These are phyloP conservation scores for Lobulomyces angularis DNA, from an alignment of 192 early-diverging fungal genomes.

Conservation along the genomic window DNA sequence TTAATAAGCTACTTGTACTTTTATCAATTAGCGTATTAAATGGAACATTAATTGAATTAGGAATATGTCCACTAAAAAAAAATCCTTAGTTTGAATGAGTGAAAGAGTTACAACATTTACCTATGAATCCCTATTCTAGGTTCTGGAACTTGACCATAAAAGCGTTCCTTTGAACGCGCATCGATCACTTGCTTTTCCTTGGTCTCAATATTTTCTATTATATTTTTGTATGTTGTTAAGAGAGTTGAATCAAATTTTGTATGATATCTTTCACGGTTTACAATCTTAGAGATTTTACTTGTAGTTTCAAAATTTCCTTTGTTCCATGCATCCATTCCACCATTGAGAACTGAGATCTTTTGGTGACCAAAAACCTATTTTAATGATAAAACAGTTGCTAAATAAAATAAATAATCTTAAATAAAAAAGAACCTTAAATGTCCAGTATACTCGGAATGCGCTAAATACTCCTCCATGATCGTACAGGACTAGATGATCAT, in stretches of 20 bases:
- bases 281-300: no score
- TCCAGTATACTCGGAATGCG: conserved; percentile 84
- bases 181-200: conserved; percentile 48
- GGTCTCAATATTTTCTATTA: conserved; percentile 39
- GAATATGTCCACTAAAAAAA: conserved; percentile 79
- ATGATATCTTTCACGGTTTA: no score
- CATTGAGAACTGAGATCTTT: conserved; percentile 76
- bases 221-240: conserved; percentile 43
- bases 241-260: conserved; percentile 13
- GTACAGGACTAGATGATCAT: conserved; percentile 82
- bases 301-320: no score
- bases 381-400: background rate
- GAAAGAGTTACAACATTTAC: no score
- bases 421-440: conserved; percentile 53
- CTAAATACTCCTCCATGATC: conserved; percentile 71
- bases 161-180: conserved; percentile 50
- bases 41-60: conserved; percentile 62
- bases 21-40: conserved; percentile 46
- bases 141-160: conserved; percentile 63
- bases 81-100: no score
- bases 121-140: conserved; percentile 62
- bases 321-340: conserved; percentile 76
- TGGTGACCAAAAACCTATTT: conserved; percentile 75
- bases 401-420: background rate
- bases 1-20: conserved; percentile 27